Evolutionary conservation across 139 green algal genomes (phyloP), one percentile per base, ranked within the genome.

Genomic region (Spirogloea muscicola): DNA sequence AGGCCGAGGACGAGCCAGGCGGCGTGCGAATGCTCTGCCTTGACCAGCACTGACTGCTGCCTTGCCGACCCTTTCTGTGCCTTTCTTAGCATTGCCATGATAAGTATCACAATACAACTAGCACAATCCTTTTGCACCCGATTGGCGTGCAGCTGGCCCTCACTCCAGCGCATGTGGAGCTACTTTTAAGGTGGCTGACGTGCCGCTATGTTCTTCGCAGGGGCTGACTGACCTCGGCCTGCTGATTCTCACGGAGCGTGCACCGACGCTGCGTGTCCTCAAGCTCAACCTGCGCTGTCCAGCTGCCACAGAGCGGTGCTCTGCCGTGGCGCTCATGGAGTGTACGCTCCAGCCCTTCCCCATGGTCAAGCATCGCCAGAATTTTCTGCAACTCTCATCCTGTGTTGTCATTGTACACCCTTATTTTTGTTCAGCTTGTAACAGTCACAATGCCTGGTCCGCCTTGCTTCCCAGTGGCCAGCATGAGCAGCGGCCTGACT

Each of bases 291-390:
- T 77, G 33, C 16, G 10, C 69, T 43, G 18, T 21, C 69, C 38
- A 77, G 18, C 58, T 51, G 69, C 59, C 0, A 21, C 37, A 0
- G 13, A 10, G 9, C 10, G 69, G 38, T 77, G 69, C 39, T 77
- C 69, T 42, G 69, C 46, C 46, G 69, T 77, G 18, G 69, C 69
- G 3, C 18, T 77, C 0, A 77, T 77, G 69, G 34, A 77, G 64
- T 29, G 58, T 77, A 7, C 65, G 16, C 31, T 64, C 55, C 13
- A 9, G 55, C 55, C 55, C 31, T 10, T 16, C 27, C 55, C 31
- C 33, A 41, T 64, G 31, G 46, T 55, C 46, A 31, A 31, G 21
- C 46, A 55, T 21, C 21, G 21, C 21, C 21, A 31, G 46, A 55
- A 21, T 21, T 21, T 31, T 55, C 21, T 21, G 21, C 21, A 55